Evolutionary conservation across 2,329 filamentous ascomycete genomes (phyloP), one percentile per base, ranked within the genome.

Genomic region (Cordyceps cateniannulata): DNA sequence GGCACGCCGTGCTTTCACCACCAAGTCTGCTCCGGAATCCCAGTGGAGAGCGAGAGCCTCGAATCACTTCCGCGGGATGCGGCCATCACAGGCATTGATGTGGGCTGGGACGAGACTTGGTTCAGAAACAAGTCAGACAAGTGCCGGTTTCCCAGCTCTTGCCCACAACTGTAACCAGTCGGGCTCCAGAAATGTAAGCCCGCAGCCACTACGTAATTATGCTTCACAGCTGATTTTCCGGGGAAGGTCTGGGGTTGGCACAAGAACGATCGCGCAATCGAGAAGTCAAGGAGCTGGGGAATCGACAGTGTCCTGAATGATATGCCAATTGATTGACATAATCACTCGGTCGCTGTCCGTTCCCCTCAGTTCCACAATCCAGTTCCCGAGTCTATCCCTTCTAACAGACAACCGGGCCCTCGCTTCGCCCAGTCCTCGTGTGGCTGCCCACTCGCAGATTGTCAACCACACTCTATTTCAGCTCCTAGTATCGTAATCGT

Each of bases 221-320:
- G 38, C 25, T 35, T 48, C 20, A 32, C 29, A 7, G 16, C 27
- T 35, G 42, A 40, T 29, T 38, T 56, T 57, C 44, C 29, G 29
- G 54, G 32, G 44, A 49, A 57, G 16, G 32, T 57, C 54, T 38
- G 54, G 54, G 54, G 54, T 49, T 25, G 44, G 18, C n/a, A 32
- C 16, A 6, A 40, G 1, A 6, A 14, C 7, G 4, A 38, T 22
- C 14, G 32, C 38, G 38, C 14, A 6, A 14, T 52, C n/a, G 20
- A 45, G n/a, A 7, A 22, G 22, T 45, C n/a, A 22, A 45, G 3
- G n/a, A 45, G n/a, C 22, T 12, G 16, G 38, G n/a, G 38, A 35
- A 35, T 10, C 8, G 12, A 27, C 2, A 24, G 6, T 27, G 18
- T 27, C 7, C 16, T 27, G 16, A 12, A 40, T 25, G 4, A 25